Base-by-base conservation (phyloP, 352 stramenopile genomes). In the Phytophthora melonis region DNA sequence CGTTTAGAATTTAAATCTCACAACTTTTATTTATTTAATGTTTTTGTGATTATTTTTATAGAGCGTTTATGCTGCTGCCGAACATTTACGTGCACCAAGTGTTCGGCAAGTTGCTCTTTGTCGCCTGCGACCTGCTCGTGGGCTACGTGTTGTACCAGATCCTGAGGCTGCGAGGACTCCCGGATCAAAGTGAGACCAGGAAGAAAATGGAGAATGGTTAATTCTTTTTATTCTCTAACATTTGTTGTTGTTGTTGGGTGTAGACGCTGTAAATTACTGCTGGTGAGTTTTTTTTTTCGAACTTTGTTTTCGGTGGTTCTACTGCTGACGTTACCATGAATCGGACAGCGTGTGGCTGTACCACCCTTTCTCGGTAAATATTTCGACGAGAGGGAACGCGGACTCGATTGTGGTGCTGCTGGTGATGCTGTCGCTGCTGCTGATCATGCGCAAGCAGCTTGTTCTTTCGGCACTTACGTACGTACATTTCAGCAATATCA, bases 351-450 rank as follows among this genome's bases (percentile, higher is more conserved):
- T 99, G 23, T 99, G 98, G 97, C 78, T 99, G 18, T 99, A 99
- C 66, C 99, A 99, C 74, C 98, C 98, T 18, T 93, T 99, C 61
- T 97, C 97, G 18, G 96, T 99, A 57, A 99, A 99, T 66, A 99
- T 99, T 75, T 99, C 97, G 63, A 99, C 98, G n/a, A 88, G 98
- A 41, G 98, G 98, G 52, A 99, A 98, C 63, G 92, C 97, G 11
- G 98, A 99, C 79, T 95, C 93, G 49, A 89, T 99, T 58, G 93
- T 98, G 60, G 92, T 93, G 55, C 72, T 97, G 47, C 82, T 99
- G 21, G 96, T 99, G 58, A 80, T 99, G 60, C 70, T 99, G 4
- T 94, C 96, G 9, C 81, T 99, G 25, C 76, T 92, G 27, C 63
- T 96, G 23, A 85, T 96, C 60, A 90, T 96, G 83, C 87, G 82